Conservation (phyloP, 2,329 filamentous ascomycete species). For the Botrytis elliptica region DNA sequence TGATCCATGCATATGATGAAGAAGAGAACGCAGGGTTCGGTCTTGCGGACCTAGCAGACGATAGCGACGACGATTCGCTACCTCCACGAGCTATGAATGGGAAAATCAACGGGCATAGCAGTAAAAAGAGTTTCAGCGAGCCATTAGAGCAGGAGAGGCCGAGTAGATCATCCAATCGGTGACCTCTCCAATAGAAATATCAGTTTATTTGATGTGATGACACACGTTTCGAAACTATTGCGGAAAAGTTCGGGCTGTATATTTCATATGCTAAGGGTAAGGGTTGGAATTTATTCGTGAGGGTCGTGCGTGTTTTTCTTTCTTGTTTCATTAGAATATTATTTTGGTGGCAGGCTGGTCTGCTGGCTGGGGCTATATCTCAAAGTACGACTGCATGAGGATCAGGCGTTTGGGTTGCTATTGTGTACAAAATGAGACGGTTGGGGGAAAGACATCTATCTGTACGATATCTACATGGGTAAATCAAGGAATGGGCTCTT, state of each 20-base stretch:
- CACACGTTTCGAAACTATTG: conserved; percentile 7
- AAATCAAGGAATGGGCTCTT: conserved; percentile 12
- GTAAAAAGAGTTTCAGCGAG: conserved; percentile 35
- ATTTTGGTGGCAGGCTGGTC: conserved; percentile 22
- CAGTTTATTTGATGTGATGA: conserved; percentile 12
- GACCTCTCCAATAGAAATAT: conserved; percentile 23
- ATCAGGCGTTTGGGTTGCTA: conserved; percentile 23
- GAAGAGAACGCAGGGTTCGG: conserved; percentile 74
- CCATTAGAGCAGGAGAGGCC: conserved; percentile 29
- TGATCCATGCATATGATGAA: conserved; percentile 88
- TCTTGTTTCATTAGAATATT: conserved; percentile 18
- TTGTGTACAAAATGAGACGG: conserved; percentile 21
- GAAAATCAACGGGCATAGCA: conserved; percentile 34
- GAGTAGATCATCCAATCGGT: conserved; percentile 32
- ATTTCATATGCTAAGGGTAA: conserved; percentile 14
- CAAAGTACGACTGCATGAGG: conserved; percentile 23
- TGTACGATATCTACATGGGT: conserved; percentile 25
- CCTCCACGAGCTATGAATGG: conserved; percentile 31
- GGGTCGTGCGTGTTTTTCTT: conserved; percentile 9
- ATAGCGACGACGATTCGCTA: conserved; percentile 58
- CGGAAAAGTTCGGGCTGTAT: conserved; percentile 13
- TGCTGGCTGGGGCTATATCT: conserved; percentile 19
- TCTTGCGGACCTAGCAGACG: conserved; percentile 74
- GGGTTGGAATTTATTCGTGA: conserved; percentile 10
- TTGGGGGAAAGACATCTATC: conserved; percentile 17